A percentile compares a stretch with the other conserved stretches of the same genome.
phyloP scores from a whole-genome alignment of 352 stramenopile genomes.

The Hyaloperonospora brassicae region DNA sequence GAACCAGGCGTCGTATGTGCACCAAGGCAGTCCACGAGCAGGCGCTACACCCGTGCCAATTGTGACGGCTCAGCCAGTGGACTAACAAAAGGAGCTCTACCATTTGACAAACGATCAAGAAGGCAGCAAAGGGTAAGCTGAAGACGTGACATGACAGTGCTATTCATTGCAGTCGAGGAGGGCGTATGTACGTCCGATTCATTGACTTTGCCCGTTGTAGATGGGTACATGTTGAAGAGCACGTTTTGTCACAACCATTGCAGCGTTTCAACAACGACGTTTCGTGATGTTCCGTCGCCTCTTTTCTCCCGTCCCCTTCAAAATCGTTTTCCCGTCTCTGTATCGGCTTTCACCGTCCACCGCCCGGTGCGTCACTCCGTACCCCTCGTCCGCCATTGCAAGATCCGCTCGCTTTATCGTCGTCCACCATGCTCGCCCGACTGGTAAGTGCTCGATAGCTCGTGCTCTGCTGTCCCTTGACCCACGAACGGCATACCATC shows the following conservation, averaged over 20 bases:
- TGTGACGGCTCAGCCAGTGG: conserved; percentile 9
- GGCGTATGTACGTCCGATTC: too few species aligned
- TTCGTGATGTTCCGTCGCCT: background rate
- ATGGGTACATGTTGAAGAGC: background rate
- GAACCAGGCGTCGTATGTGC: conserved; percentile 3
- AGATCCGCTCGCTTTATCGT: conserved; percentile 16
- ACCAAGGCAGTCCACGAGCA: conserved; percentile 9
- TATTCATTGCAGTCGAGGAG: too few species aligned
- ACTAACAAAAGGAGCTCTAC: background rate
- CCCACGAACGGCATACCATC: background rate
- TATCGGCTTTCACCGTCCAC: too few species aligned
- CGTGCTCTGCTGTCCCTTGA: background rate
- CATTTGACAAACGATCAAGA: background rate
- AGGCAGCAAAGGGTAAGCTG: background rate
- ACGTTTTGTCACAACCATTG: background rate
- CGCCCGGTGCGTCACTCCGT: too few species aligned
- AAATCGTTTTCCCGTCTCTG: background rate
- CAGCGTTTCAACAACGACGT: background rate
- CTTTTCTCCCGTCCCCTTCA: background rate
- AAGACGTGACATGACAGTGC: too few species aligned
- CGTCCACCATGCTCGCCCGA: conserved; percentile 27
- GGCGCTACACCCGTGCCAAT: conserved; percentile 15
- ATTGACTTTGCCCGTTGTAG: too few species aligned
- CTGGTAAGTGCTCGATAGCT: conserved; percentile 17
- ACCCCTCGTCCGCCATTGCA: conserved; percentile 9